Base-by-base conservation (phyloP, 208 protist species). In the Leishmania gerbilli region DNA sequence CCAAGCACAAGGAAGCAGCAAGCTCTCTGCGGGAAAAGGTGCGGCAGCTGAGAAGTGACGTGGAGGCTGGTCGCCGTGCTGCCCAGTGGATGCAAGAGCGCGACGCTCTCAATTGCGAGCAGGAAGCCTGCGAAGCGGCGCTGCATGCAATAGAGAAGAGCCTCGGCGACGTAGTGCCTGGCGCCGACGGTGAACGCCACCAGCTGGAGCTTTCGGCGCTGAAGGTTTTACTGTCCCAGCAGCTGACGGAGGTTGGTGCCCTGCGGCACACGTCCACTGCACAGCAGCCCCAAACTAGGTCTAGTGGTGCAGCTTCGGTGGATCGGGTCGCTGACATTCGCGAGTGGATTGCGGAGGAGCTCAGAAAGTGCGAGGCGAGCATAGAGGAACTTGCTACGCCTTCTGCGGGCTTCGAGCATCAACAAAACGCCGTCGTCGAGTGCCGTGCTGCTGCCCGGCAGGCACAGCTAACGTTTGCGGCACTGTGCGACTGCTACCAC, bases 21-120 rank as follows among this genome's bases (percentile, higher is more conserved):
- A 77, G 47, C 34, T 76, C 42, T 5, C 81, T 92, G 47, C 62
- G 74, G 55, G 77, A 71, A 7, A 92, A 89, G 67, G 89, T 91
- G 47, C 77, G 77, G 21, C 68, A 64, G 27, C 90, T 92, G 7
- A 90, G 86, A 67, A 91, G 83, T 42, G 81, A 85, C 13, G 76
- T 77, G 0, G 82, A 85, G 34, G 65, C 42, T 7, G 71, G 76
- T 51, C 82, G 62, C 0, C 79, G 79, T 53, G 71, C 79, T 40
- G 65, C 40, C 9, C 82, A 84, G 56, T 89, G 87, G 87, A 31
- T 85, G 47, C 81, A 74, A n/a, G 83, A 89, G 60, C 79, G 87
- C 40, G 84, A 89, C 65, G 31, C 37, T 53, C 74, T 89, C 5
- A 74, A 82, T 45, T 58, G 53, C 31, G 82, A 89, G 47, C 87